A percentile compares a stretch with the other conserved stretches of the same genome.
Conservation (phyloP, 805 yeast species). For the Barnettozyma botsteinii region DNA sequence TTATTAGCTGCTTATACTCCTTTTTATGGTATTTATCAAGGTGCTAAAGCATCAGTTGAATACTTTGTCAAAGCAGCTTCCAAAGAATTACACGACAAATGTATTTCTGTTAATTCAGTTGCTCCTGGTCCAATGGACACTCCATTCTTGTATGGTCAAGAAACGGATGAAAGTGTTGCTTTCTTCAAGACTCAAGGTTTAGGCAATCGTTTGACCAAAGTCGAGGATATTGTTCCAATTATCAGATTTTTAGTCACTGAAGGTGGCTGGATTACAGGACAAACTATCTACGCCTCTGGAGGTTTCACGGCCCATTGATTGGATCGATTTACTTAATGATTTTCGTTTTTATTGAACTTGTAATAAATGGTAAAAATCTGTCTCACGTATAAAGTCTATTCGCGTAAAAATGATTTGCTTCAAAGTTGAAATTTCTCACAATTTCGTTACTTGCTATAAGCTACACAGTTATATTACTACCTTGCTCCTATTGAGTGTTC, state of each 20-base stretch:
- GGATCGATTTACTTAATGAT: neutral
- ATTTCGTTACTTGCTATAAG: too few relatives aligned
- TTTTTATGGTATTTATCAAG: slow-evolving; percentile 48
- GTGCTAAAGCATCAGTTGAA: slow-evolving; percentile 52
- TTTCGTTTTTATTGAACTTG: neutral
- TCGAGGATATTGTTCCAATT: slow-evolving; percentile 59
- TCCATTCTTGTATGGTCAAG: slow-evolving; percentile 59
- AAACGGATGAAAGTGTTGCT: slow-evolving; percentile 44
- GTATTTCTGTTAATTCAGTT: slow-evolving; percentile 47
- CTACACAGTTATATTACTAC: too few relatives aligned
- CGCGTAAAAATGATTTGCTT: too few relatives aligned
- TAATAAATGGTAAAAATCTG: too few relatives aligned
- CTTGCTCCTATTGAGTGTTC: too few relatives aligned
- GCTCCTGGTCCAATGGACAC: slow-evolving; percentile 70
- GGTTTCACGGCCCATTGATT: slow-evolving; percentile 57
- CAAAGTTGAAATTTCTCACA: too few relatives aligned
- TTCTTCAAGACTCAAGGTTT: slow-evolving; percentile 49
- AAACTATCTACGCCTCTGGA: slow-evolving; percentile 57
- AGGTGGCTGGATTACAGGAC: slow-evolving; percentile 69
- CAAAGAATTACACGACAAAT: slow-evolving; percentile 42
- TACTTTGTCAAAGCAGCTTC: slow-evolving; percentile 48
- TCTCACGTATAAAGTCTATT: too few relatives aligned
- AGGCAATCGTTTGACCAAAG: slow-evolving; percentile 47
- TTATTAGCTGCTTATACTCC: slow-evolving; percentile 60
- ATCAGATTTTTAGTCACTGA: slow-evolving; percentile 54